phyloP scores from a whole-genome alignment of 768 basidiomycete genomes.

The Boletus sp. region DNA sequence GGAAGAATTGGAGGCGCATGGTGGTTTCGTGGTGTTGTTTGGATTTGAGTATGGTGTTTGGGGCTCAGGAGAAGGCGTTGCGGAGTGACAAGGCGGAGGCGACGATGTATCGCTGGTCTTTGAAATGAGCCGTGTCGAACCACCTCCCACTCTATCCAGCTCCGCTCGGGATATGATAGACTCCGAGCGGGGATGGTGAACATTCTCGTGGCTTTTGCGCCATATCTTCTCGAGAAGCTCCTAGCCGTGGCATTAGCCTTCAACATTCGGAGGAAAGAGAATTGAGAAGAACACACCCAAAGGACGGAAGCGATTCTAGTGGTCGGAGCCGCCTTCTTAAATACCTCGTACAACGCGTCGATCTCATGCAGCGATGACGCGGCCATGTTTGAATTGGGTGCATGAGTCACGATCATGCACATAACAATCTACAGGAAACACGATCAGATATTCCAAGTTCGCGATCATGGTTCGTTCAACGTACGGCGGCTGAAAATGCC shows the following conservation, averaged over 20 bases:
- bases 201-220: constrained; percentile 43
- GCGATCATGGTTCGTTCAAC: constrained; percentile 19
- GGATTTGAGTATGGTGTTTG: constrained; percentile 15
- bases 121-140: constrained; percentile 48
- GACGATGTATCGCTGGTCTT: constrained; percentile 3
- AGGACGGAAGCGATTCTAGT: constrained; percentile 47
- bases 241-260: constrained; percentile 23
- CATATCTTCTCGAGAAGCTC: constrained; percentile 41
- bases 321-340: constrained; percentile 45
- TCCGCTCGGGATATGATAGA: constrained; percentile 40
- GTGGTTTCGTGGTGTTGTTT: background rate
- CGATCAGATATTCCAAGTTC: background rate
- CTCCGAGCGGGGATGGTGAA: constrained; percentile 30
- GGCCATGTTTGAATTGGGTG: constrained; percentile 49
- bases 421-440: constrained; percentile 48
- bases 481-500: constrained; percentile 60
- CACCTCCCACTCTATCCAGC: constrained; percentile 52
- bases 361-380: constrained; percentile 48
- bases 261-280: background rate
- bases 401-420: constrained; percentile 52
- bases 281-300: constrained; percentile 33
- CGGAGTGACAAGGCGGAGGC: constrained; percentile 4
- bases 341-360: constrained; percentile 42
- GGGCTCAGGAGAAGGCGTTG: constrained; percentile 10
- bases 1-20: background rate